Evolutionary conservation across 192 early-diverging fungal species (phyloP).

Genomic region (Mortierella alpina): DNA sequence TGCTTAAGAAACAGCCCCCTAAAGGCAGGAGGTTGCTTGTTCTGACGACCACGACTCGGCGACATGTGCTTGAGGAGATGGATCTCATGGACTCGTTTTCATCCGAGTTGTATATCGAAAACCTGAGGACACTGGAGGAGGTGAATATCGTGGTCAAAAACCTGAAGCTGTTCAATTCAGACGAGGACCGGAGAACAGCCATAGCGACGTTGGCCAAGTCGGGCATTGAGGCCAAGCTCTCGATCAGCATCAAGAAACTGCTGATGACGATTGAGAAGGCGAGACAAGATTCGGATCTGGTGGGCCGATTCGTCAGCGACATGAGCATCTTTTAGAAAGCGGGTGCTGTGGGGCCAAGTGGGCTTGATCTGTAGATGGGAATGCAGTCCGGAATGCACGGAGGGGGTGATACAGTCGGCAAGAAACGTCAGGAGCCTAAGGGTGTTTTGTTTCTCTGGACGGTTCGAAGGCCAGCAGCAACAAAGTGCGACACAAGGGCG

Average conservation of each 20-base stretch:
- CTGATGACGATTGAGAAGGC: conserved; percentile 93
- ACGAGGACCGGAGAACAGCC: conserved; percentile 69
- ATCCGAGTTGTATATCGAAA: conserved; percentile 83
- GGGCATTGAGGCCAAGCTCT: conserved; percentile 68
- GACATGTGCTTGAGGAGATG: conserved; percentile 85
- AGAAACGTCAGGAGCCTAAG: no score
- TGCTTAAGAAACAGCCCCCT: conserved; percentile 92
- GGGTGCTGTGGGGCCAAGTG: no score
- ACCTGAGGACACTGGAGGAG: conserved; percentile 74
- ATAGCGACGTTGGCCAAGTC: conserved; percentile 64
- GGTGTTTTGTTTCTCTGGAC: neutral
- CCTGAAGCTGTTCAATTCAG: conserved; percentile 73
- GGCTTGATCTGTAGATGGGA: no score
- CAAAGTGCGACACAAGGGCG: no score
- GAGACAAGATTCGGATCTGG: conserved; percentile 83
- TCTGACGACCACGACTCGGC: conserved; percentile 87
- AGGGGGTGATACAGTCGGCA: no score
- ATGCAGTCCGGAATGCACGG: no score
- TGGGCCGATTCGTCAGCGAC: conserved; percentile 79
- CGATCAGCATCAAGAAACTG: conserved; percentile 92
- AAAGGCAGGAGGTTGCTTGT: conserved; percentile 89
- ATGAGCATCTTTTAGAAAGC: conserved; percentile 41
- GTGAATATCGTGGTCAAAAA: conserved; percentile 79
- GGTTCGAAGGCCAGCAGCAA: no score
- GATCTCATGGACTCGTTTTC: conserved; percentile 89